A percentile compares a stretch with the other conserved stretches of the same genome.
phyloP scores from a whole-genome alignment of 352 stramenopile species.

The Phytophthora citricola region DNA sequence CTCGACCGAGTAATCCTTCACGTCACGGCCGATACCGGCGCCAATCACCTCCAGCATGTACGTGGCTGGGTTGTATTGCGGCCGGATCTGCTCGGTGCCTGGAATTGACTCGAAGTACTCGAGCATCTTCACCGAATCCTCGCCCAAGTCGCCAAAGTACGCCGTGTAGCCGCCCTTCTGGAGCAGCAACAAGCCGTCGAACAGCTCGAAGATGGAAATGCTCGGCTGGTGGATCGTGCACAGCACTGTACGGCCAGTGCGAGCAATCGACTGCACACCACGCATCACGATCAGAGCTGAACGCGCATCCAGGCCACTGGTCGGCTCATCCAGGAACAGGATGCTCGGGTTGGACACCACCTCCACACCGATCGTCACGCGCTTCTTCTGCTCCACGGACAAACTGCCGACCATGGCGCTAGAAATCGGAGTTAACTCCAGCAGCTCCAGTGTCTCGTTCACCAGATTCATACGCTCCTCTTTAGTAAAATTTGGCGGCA shows the following conservation, averaged over 20 bases:
- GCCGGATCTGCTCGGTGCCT: slow-evolving; percentile 43
- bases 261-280: slow-evolving; percentile 82
- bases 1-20: slow-evolving; percentile 25
- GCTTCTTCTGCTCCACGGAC: slow-evolving; percentile 93
- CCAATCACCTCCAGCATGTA: slow-evolving; percentile 24
- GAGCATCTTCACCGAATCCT: slow-evolving; percentile 83
- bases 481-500: slow-evolving; percentile 53
- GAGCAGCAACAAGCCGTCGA: slow-evolving; percentile 91
- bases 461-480: slow-evolving; percentile 55
- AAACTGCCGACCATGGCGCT: slow-evolving; percentile 38
- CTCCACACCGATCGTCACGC: slow-evolving; percentile 93
- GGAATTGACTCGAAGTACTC: slow-evolving; percentile 89
- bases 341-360: slow-evolving; percentile 93
- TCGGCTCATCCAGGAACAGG: slow-evolving; percentile 94
- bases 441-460: slow-evolving; percentile 55
- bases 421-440: slow-evolving; percentile 41
- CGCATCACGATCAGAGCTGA: slow-evolving; percentile 90
- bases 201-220: slow-evolving; percentile 92
- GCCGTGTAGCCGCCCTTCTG: slow-evolving; percentile 62
- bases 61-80: slow-evolving; percentile 26
- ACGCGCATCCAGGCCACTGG: slow-evolving; percentile 87
- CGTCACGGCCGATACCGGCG: slow-evolving; percentile 21
- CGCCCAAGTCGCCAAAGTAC: slow-evolving; percentile 90
- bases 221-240: slow-evolving; percentile 71
- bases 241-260: slow-evolving; percentile 89